Percentiles rank a stretch among this genome's conserved stretches.
Conservation (phyloP, 2,329 filamentous ascomycete species). For the Thermoascus crustaceus region DNA sequence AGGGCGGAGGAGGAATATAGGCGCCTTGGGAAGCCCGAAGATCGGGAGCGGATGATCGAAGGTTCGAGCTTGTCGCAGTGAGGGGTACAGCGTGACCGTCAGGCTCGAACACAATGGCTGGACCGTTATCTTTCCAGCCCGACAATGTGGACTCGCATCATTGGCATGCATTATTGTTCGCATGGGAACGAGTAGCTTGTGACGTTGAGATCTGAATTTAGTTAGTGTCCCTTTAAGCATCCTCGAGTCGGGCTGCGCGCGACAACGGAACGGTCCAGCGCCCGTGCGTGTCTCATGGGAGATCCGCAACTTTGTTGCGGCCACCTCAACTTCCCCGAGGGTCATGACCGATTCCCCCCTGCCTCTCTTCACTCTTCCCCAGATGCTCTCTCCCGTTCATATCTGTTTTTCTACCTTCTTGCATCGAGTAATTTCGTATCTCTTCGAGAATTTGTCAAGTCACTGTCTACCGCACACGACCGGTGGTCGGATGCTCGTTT, state of each 20-base stretch:
- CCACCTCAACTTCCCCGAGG: slow-evolving; percentile 8
- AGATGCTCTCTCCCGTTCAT: too few species aligned
- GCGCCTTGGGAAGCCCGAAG: too few species aligned
- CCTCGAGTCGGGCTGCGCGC: background rate
- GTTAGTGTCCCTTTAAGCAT: background rate
- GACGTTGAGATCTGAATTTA: too few species aligned
- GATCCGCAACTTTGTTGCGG: slow-evolving; percentile 11
- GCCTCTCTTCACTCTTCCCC: background rate
- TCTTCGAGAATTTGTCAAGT: too few species aligned
- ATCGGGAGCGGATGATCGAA: too few species aligned
- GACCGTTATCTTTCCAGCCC: background rate
- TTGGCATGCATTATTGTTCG: slow-evolving; percentile 1
- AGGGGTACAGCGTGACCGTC: background rate
- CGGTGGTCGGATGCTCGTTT: slow-evolving; percentile 1
- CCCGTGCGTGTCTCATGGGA: slow-evolving; percentile 2
- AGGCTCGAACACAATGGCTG: slow-evolving; percentile 1
- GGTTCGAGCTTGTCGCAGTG: too few species aligned
- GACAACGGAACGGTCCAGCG: background rate
- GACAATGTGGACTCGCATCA: slow-evolving; percentile 1
- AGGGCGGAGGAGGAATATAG: too few species aligned
- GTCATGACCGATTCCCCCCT: background rate
- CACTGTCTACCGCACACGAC: background rate
- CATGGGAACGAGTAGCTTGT: background rate
- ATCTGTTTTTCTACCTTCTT: too few species aligned
- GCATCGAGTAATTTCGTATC: background rate